Evolutionary conservation across 1,139 yeast species (phyloP).

Genomic region (Suhomyces panamericanus): DNA sequence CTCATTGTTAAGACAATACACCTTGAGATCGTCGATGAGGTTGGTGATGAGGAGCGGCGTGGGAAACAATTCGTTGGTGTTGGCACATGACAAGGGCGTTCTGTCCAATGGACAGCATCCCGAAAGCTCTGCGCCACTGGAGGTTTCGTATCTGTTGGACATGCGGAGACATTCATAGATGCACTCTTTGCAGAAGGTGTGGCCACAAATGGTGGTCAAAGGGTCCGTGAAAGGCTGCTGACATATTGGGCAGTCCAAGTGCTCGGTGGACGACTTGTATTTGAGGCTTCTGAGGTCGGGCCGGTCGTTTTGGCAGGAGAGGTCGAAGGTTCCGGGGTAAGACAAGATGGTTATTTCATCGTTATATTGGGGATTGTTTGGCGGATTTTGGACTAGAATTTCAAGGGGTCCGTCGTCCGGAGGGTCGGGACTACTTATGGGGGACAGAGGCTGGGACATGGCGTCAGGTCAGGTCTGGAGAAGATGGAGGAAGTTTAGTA

Average conservation of each 20-base stretch:
- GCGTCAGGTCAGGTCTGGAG: not conserved
- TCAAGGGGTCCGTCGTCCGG: not conserved
- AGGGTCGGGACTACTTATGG: not conserved
- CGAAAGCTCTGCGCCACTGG: slow-evolving; percentile 15
- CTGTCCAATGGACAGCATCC: slow-evolving; percentile 67
- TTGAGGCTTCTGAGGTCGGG: slow-evolving; percentile 39
- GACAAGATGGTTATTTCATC: slow-evolving; percentile 13
- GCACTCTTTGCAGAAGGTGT: slow-evolving; percentile 57
- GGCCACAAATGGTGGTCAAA: slow-evolving; percentile 58
- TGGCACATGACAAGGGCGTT: slow-evolving; percentile 41
- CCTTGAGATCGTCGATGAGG: slow-evolving; percentile 60
- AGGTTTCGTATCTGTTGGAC: slow-evolving; percentile 14
- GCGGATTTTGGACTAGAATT: not conserved
- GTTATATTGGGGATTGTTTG: slow-evolving; percentile 3
- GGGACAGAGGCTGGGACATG: slow-evolving; percentile 1
- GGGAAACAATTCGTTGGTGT: slow-evolving; percentile 51
- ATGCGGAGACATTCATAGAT: slow-evolving; percentile 48
- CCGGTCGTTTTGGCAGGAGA: slow-evolving; percentile 13
- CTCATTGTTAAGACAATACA: slow-evolving; percentile 51
- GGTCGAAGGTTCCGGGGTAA: slow-evolving; percentile 10
- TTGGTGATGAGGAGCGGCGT: slow-evolving; percentile 64
- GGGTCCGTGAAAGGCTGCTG: slow-evolving; percentile 58
- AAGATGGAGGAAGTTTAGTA: not conserved
- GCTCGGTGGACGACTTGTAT: slow-evolving; percentile 48
- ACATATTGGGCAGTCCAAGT: slow-evolving; percentile 58